Percentiles rank a stretch among this genome's conserved stretches.
phyloP scores from a whole-genome alignment of 495 filamentous ascomycete genomes.

The Pseudoneurospora amorphoporcata region DNA sequence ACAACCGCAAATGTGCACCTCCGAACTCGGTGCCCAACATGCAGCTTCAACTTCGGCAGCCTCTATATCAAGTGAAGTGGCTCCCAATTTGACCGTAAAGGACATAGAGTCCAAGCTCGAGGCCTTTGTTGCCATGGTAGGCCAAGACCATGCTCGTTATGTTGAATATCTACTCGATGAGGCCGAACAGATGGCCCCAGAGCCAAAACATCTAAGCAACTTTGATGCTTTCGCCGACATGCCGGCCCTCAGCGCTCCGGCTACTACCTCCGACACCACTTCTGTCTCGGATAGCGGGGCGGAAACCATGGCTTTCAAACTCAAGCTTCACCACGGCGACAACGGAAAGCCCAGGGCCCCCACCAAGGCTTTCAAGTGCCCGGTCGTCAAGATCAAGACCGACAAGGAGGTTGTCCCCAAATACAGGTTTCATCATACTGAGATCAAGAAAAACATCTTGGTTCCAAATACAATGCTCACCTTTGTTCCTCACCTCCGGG shows the following conservation, averaged over 20 bases:
- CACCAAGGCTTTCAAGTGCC: constrained; percentile 20
- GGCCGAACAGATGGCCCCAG: constrained; percentile 26
- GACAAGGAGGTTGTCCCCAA: constrained; percentile 28
- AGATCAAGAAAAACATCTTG: constrained; percentile 39
- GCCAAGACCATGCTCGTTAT: constrained; percentile 27
- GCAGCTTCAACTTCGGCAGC: background rate
- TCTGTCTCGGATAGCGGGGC: constrained; percentile 1
- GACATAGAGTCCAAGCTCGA: constrained; percentile 24
- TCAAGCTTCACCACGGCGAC: constrained; percentile 31
- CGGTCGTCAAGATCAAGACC: constrained; percentile 30
- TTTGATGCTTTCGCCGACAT: constrained; percentile 32
- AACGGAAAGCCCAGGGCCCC: constrained; percentile 26
- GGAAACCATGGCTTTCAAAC: constrained; percentile 25
- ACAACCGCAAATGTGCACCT: background rate
- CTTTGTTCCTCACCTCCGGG: constrained; percentile 38
- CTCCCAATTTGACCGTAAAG: constrained; percentile 25
- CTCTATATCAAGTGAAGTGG: background rate
- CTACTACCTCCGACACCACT: constrained; percentile 1
- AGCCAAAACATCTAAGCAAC: constrained; percentile 24
- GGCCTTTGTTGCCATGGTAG: constrained; percentile 21
- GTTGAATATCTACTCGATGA: constrained; percentile 29
- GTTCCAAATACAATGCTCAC: constrained; percentile 39
- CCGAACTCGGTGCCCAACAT: background rate
- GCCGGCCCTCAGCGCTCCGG: constrained; percentile 10
- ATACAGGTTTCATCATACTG: constrained; percentile 40